Base-by-base conservation (phyloP, 305 asterid species). In the Fraxinus dipetala region DNA sequence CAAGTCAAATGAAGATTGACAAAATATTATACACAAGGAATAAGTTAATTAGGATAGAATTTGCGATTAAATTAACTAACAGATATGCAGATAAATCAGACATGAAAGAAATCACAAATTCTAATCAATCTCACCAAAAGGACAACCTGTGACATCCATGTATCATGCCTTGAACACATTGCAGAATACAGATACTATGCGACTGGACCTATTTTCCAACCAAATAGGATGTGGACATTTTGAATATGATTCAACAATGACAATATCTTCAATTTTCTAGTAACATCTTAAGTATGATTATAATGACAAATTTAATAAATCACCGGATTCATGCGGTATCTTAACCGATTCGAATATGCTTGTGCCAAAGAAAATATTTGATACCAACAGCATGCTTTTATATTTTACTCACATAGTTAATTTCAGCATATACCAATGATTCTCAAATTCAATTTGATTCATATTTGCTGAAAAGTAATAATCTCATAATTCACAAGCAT, bases 21-120 rank as follows among this genome's bases (percentile, higher is more conserved):
- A 30, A 30, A 30, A 30, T 30, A 86, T 4, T 74, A 72, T 59
- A 20, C 11, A 81, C 18, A 82, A 75, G 18, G 67, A 54, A 22
- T 28, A 45, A 10, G 20, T 24, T 34, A 20, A 28, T 10, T 10
- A 43, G 20, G 24, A 38, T 24, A 81, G 30, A 48, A 63, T 20
- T 20, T 24, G 6, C 38, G 45, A 69, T 35, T 75, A 80, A 80
- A 72, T 76, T 63, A 30, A 30, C 1, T 30, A 30, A 30, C 3
- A 30, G 3, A 30, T 30, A 30, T 30, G 31, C 31, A 30, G 31
- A 30, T 30, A 72, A 31, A 80, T 16, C 45, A 48, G 54, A 79
- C 72, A 78, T 6, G 4, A 40, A 40, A 40, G 51, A 30, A 40
- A 7, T 40, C 51, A 9, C 51, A 1, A 40, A 40, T 40, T 4